A percentile compares a stretch with the other conserved stretches of the same genome.
Conservation (phyloP, 2,329 filamentous ascomycete genomes). For the Pseudogymnoascus sp. region DNA sequence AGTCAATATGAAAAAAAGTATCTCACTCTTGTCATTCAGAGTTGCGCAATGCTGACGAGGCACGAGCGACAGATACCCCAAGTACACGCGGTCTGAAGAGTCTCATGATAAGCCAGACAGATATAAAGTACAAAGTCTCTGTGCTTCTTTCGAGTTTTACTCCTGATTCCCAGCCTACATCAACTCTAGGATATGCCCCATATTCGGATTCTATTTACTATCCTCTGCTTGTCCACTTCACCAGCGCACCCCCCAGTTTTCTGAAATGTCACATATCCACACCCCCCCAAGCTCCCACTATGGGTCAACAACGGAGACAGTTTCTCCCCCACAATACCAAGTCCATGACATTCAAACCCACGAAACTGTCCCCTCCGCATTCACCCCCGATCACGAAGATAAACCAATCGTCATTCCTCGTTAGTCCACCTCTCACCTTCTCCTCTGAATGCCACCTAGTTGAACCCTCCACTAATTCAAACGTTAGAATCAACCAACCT, state of each 20-base stretch:
- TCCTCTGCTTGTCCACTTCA: too few relatives aligned
- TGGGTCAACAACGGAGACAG: background rate
- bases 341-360: background rate
- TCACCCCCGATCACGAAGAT: background rate
- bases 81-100: background rate
- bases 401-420: conserved; percentile 16
- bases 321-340: background rate
- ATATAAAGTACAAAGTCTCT: background rate
- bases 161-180: background rate
- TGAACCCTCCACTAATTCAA: background rate
- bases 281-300: background rate
- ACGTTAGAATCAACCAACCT: conserved; percentile 16
- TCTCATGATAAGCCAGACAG: background rate
- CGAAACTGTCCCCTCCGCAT: too few relatives aligned
- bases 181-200: background rate
- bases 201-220: background rate
- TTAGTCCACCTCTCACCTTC: conserved; percentile 1
- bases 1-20: background rate
- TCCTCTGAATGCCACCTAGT: background rate
- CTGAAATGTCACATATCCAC: background rate
- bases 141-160: background rate
- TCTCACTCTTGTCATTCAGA: background rate
- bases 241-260: background rate
- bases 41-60: background rate
- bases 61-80: background rate